These are phyloP conservation scores for Fusarium guadeloupense DNA, from an alignment of 2,329 filamentous ascomycete genomes.

Conservation along the genomic window DNA sequence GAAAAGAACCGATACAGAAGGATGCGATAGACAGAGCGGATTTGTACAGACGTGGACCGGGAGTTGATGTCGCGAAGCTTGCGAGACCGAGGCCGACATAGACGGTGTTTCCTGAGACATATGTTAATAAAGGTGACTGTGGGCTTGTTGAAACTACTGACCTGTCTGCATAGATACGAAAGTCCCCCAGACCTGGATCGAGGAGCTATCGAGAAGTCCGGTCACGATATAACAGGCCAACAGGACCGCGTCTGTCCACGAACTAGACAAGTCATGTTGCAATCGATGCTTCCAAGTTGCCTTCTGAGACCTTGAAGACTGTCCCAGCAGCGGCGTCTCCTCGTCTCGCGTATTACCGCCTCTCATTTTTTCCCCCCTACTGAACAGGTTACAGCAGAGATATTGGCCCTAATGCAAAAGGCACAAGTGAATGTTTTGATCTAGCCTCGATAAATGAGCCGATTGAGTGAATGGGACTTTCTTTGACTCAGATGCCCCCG, in stretches of 20 bases:
- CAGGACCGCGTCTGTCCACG: conserved; percentile 73
- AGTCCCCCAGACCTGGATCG: conserved; percentile 79
- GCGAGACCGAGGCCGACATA: conserved; percentile 74
- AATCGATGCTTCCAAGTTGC: conserved; percentile 13
- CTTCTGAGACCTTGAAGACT: background rate
- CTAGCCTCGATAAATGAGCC: background rate
- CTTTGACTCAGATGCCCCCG: background rate
- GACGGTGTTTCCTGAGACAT: conserved; percentile 72
- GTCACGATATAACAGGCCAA: conserved; percentile 80
- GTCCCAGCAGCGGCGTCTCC: conserved; percentile 32
- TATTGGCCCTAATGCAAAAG: too few species aligned
- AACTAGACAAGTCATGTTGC: conserved; percentile 48
- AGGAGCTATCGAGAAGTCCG: conserved; percentile 78
- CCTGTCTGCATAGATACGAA: conserved; percentile 89
- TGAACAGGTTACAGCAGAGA: background rate
- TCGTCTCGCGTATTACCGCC: conserved; percentile 13
- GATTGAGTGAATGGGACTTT: background rate
- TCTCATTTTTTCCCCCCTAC: background rate
- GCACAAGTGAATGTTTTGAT: background rate
- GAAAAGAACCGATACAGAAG: conserved; percentile 77
- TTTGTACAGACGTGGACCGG: conserved; percentile 62
- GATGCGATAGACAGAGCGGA: conserved; percentile 70
- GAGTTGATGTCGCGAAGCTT: conserved; percentile 36
- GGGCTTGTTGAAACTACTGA: conserved; percentile 45
- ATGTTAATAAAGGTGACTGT: background rate